Evolutionary conservation across 148 eudicot genomes (phyloP).

Genomic region (Nyssa sinensis): DNA sequence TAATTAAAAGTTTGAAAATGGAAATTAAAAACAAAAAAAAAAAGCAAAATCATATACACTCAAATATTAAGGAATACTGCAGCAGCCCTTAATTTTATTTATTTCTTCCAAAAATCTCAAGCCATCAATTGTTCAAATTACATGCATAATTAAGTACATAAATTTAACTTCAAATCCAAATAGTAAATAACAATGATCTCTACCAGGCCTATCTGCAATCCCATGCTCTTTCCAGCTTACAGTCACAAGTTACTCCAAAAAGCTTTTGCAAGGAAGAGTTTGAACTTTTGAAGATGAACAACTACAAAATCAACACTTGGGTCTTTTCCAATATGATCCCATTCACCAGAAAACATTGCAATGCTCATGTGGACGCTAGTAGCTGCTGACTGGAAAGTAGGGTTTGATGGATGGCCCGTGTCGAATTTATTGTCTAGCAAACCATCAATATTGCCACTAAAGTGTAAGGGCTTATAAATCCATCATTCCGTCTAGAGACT

Average conservation of each 20-base stretch:
- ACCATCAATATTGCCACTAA: not conserved
- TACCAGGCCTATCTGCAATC: not conserved
- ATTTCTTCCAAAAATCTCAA: not conserved
- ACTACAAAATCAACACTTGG: not conserved
- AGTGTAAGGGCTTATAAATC: not conserved
- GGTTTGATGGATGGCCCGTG: not conserved
- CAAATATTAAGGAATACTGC: not conserved
- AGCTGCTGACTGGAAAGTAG: not conserved
- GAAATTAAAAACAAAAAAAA: not conserved
- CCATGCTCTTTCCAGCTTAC: not conserved
- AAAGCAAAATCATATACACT: not conserved
- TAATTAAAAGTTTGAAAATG: not conserved
- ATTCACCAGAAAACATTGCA: not conserved
- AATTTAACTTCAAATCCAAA: not conserved
- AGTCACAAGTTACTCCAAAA: not conserved
- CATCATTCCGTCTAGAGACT: not conserved
- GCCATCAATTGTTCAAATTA: not conserved
- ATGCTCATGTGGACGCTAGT: not conserved
- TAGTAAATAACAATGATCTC: not conserved
- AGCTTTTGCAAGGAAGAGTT: not conserved
- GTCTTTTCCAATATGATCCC: not conserved
- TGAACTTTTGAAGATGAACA: not conserved
- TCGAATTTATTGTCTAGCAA: not conserved
- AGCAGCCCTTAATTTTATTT: not conserved
- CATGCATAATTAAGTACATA: not conserved